Conservation (phyloP, 129 eudicot species). For the Arctium minus region DNA sequence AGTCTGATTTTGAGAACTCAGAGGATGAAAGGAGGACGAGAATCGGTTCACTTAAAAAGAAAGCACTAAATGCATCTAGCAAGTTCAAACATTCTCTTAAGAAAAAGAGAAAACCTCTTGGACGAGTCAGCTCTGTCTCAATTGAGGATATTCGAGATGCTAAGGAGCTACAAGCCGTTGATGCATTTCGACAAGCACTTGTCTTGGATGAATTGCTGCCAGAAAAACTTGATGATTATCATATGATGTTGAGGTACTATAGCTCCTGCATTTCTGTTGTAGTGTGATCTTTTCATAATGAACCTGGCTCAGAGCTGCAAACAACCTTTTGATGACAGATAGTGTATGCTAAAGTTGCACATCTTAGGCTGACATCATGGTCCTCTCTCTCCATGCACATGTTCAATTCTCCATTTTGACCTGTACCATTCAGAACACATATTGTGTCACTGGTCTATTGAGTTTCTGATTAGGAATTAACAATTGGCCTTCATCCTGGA, state of each 20-base stretch:
- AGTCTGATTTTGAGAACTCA: slow-evolving; percentile 88
- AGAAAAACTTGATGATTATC: slow-evolving; percentile 80
- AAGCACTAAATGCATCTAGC: slow-evolving; percentile 81
- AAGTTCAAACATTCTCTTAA: slow-evolving; percentile 85
- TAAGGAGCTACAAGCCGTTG: slow-evolving; percentile 75
- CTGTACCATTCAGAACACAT: too few relatives aligned
- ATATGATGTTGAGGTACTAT: slow-evolving; percentile 79
- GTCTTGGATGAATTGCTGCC: slow-evolving; percentile 79
- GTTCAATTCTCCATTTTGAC: too few relatives aligned
- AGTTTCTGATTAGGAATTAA: too few relatives aligned
- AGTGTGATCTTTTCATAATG: not conserved
- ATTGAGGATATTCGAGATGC: slow-evolving; percentile 91
- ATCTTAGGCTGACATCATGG: too few relatives aligned
- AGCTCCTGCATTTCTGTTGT: slow-evolving; percentile 1
- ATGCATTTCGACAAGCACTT: slow-evolving; percentile 74
- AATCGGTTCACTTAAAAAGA: slow-evolving; percentile 74
- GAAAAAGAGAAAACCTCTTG: slow-evolving; percentile 76
- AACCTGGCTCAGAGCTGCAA: not conserved
- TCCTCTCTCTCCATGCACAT: too few relatives aligned
- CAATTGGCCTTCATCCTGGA: too few relatives aligned
- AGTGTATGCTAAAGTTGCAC: too few relatives aligned
- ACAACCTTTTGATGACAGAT: not conserved
- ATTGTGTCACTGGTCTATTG: too few relatives aligned
- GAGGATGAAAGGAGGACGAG: slow-evolving; percentile 89
- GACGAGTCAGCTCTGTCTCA: slow-evolving; percentile 81